Evolutionary conservation across 2,329 filamentous ascomycete species (phyloP).

Genomic region (Claviceps citrina): DNA sequence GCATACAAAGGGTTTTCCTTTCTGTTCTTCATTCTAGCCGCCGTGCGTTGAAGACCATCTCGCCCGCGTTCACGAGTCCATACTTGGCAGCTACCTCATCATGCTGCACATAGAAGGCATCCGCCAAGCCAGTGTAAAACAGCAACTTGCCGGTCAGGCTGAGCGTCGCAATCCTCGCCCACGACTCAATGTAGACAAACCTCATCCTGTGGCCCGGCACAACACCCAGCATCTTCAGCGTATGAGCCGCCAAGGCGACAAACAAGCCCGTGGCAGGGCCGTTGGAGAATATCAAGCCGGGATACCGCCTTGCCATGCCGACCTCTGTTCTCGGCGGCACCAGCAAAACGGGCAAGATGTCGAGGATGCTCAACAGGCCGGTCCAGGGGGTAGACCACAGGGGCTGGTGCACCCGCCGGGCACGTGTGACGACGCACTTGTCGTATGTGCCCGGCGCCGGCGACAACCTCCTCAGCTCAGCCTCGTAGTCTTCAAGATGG

Average conservation of each 20-base stretch:
- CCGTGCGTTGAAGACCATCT: slow-evolving; percentile 24
- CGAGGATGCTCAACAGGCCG: slow-evolving; percentile 47
- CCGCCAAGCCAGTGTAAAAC: slow-evolving; percentile 45
- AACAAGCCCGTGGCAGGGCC: slow-evolving; percentile 81
- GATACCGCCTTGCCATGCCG: slow-evolving; percentile 28
- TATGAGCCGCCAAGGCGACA: slow-evolving; percentile 37
- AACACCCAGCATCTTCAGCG: slow-evolving; percentile 30
- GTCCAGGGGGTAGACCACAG: slow-evolving; percentile 58
- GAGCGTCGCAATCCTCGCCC: slow-evolving; percentile 68
- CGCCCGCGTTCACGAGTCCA: slow-evolving; percentile 22
- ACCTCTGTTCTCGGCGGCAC: slow-evolving; percentile 14
- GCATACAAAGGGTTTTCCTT: neutral
- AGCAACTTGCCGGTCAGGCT: slow-evolving; percentile 76
- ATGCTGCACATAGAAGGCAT: slow-evolving; percentile 76
- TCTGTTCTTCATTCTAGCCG: slow-evolving; percentile 11
- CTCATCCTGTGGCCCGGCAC: slow-evolving; percentile 43
- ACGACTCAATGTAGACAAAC: slow-evolving; percentile 80
- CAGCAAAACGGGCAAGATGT: slow-evolving; percentile 42
- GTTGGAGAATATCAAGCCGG: slow-evolving; percentile 70
- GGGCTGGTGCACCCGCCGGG: slow-evolving; percentile 68
- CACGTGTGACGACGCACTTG: slow-evolving; percentile 55
- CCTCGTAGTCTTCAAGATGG: slow-evolving; percentile 45
- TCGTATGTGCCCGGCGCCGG: slow-evolving; percentile 37
- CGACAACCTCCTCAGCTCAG: slow-evolving; percentile 15
- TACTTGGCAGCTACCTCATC: slow-evolving; percentile 39